Base-by-base conservation (phyloP, 768 basidiomycete species). In the Lyophyllum shimeji region DNA sequence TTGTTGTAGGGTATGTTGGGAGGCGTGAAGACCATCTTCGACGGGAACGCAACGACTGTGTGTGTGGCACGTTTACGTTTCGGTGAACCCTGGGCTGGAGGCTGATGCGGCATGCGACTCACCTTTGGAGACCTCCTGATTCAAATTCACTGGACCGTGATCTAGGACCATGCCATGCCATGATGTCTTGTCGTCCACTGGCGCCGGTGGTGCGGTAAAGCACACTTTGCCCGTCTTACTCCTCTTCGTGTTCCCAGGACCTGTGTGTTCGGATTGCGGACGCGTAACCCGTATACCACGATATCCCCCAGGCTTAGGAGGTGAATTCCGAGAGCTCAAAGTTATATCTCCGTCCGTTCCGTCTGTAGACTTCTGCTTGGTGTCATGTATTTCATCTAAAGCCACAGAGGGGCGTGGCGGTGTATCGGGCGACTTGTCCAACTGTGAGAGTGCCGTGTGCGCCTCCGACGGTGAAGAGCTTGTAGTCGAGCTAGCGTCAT, bases 131-230 rank as follows among this genome's bases (percentile, higher is more conserved):
- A 46, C n/a, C 17, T 46, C 46, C 47, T 61, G 56, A 21, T 58
- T 61, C 43, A 52, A 53, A 21, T 58, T 61, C 43, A 52, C 40
- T 13, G 43, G 56, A 7, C 53, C 43, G 25, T 57, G 52, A 13
- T 61, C 60, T 31, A 61, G 42, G 34, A 57, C 60, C 29, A 57
- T 52, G 7, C 60, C 60, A 50, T 61, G 50, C 60, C 56, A 61
- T 34, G 60, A 53, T 25, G 40, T 25, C 20, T 48, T 39, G 15
- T 57, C 56, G 45, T 52, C 47, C 5, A 17, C 20, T 24, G 49
- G 21, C 9, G 17, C n/a, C 13, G 39, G 23, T 24, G 40, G 18
- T 1, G 24, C 12, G 37, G 3, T 55, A 40, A 48, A 49, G 20
- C 12, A 31, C 37, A n/a, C 46, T 27, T 52, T 61, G 27, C 44